A percentile compares a stretch with the other conserved stretches of the same genome.
These are phyloP conservation scores for Leucocoprinus birnbaumii DNA, from an alignment of 768 basidiomycete genomes.

Conservation along the genomic window DNA sequence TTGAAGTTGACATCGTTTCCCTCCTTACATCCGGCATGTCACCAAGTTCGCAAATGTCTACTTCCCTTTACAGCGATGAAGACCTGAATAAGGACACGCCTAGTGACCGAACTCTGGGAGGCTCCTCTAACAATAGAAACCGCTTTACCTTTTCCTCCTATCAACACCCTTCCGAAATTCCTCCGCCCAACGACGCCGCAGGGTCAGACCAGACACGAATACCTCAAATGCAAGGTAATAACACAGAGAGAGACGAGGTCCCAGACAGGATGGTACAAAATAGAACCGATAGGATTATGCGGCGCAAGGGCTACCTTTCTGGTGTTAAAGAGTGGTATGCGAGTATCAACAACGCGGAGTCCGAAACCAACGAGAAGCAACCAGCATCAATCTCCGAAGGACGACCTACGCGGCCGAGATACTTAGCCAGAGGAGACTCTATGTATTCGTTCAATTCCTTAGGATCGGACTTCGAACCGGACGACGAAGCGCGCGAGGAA, in stretches of 20 bases:
- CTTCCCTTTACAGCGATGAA: not conserved
- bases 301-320: slow-evolving; percentile 2
- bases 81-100: not conserved
- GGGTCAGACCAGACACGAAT: slow-evolving; percentile 12
- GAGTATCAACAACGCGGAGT: not conserved
- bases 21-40: not conserved
- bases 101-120: not conserved
- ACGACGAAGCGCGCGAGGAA: slow-evolving; percentile 72
- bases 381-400: slow-evolving; percentile 19
- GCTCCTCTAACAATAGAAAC: slow-evolving; percentile 24
- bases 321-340: slow-evolving; percentile 9
- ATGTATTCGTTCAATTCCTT: slow-evolving; percentile 36
- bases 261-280: not conserved
- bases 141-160: slow-evolving; percentile 52
- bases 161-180: slow-evolving; percentile 60
- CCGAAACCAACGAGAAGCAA: not conserved
- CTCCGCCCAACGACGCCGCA: slow-evolving; percentile 45
- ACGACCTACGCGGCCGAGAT: slow-evolving; percentile 16
- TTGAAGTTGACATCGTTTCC: not conserved
- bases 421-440: slow-evolving; percentile 36
- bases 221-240: not conserved
- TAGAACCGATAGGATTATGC: slow-evolving; percentile 2
- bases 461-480: slow-evolving; percentile 38
- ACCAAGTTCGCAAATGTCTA: not conserved
- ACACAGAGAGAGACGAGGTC: not conserved